Evolutionary conservation across 192 early-diverging fungal genomes (phyloP).

Genomic region (Coemansia sp.): DNA sequence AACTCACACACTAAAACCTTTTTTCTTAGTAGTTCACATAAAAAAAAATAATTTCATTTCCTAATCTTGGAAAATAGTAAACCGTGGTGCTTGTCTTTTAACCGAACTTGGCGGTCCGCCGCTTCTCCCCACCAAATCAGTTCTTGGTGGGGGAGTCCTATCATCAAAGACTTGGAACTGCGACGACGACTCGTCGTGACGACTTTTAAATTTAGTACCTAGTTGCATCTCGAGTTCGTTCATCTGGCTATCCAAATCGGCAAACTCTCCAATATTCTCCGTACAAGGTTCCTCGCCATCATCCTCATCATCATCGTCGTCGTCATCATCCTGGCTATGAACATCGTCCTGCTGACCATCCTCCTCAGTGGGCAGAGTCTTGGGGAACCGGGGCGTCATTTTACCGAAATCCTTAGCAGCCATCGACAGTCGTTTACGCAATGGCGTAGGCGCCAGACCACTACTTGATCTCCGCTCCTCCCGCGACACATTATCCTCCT

Average conservation of each 20-base stretch:
- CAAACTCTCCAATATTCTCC: conserved; percentile 52
- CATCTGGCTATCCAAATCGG: conserved; percentile 42
- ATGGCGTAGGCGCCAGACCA: conserved; percentile 26
- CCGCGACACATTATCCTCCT: neutral
- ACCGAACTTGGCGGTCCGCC: neutral
- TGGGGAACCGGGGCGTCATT: conserved; percentile 43
- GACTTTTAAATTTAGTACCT: conserved; percentile 8
- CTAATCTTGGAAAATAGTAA: neutral
- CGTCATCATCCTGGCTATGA: conserved; percentile 3
- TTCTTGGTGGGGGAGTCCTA: neutral
- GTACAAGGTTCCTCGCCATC: conserved; percentile 47
- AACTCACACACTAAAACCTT: neutral
- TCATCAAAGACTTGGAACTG: neutral
- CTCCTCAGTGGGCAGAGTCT: neutral
- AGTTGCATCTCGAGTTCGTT: conserved; percentile 46
- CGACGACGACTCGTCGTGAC: neutral
- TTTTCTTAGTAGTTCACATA: neutral
- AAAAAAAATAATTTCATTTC: neutral
- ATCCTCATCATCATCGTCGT: conserved; percentile 31
- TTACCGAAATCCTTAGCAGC: conserved; percentile 38
- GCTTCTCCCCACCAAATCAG: too few relatives aligned
- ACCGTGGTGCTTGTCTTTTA: neutral
- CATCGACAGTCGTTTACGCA: conserved; percentile 50
- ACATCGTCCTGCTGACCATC: conserved; percentile 4
- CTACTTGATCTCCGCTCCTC: neutral